phyloP scores from a whole-genome alignment of 345 rosid species.

The Zanthoxylum bungeanum region DNA sequence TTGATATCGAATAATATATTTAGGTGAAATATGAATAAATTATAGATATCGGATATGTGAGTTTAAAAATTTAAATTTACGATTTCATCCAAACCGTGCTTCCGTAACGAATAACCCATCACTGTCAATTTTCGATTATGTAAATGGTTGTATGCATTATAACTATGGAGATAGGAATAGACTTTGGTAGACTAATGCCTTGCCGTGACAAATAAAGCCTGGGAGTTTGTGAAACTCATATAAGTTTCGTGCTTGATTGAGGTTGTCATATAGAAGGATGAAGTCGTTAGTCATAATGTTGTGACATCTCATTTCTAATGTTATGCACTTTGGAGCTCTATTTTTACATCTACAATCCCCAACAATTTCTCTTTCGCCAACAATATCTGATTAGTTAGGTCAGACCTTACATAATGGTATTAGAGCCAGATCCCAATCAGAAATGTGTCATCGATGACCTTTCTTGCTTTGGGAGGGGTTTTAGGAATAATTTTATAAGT shows the following conservation, averaged over 20 bases:
- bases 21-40: no score
- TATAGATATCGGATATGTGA: no score
- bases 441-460: no score
- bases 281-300: conserved; percentile 1
- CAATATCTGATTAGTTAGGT: no score
- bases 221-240: background rate
- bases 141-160: background rate
- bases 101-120: no score
- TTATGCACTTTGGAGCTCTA: background rate
- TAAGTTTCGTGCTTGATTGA: background rate
- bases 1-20: no score
- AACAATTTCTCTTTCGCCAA: conserved; percentile 18
- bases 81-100: no score
- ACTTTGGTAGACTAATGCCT: background rate
- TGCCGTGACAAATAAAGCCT: background rate
- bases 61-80: no score
- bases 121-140: background rate
- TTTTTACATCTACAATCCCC: background rate
- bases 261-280: background rate
- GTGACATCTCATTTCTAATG: background rate
- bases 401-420: no score
- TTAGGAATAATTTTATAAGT: no score
- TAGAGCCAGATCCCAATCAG: no score
- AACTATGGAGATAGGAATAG: background rate
- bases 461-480: no score